A percentile compares a stretch with the other conserved stretches of the same genome.
Evolutionary conservation across 345 rosid genomes (phyloP).

Genomic region (Pistacia atlantica): DNA sequence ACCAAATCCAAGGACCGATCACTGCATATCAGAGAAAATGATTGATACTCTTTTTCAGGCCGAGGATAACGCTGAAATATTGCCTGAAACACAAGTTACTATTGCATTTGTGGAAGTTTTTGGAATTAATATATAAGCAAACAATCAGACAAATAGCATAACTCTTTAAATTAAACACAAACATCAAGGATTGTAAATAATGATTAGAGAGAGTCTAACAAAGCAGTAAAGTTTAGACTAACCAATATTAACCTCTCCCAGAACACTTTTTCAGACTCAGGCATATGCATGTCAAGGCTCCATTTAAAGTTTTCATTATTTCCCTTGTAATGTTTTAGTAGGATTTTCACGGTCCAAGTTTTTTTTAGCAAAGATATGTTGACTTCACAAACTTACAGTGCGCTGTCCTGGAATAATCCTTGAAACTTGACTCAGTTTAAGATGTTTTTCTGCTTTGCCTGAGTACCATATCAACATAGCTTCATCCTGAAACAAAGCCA

Average conservation of each 20-base stretch:
- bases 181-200: neutral
- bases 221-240: neutral
- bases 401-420: slow-evolving; percentile 93
- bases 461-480: slow-evolving; percentile 90
- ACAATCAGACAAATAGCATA: neutral
- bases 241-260: neutral
- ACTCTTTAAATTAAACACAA: neutral
- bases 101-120: neutral
- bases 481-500: slow-evolving; percentile 67
- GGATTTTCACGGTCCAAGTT: neutral
- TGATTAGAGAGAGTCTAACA: neutral
- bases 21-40: slow-evolving; percentile 83
- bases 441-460: slow-evolving; percentile 74
- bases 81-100: slow-evolving; percentile 60
- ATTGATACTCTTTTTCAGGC: slow-evolving; percentile 97
- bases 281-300: slow-evolving; percentile 7
- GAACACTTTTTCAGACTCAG: slow-evolving; percentile 7
- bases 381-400: slow-evolving; percentile 67
- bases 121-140: slow-evolving; percentile 3
- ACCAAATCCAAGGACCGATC: slow-evolving; percentile 93
- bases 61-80: slow-evolving; percentile 91
- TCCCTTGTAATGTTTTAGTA: neutral
- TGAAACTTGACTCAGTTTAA: slow-evolving; percentile 66
- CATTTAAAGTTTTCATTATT: neutral
- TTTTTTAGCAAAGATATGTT: neutral